Evolutionary conservation across 177 flowering plant genomes (phyloP), one percentile per base, ranked within the genome.

Genomic region (Vitis hybrid): DNA sequence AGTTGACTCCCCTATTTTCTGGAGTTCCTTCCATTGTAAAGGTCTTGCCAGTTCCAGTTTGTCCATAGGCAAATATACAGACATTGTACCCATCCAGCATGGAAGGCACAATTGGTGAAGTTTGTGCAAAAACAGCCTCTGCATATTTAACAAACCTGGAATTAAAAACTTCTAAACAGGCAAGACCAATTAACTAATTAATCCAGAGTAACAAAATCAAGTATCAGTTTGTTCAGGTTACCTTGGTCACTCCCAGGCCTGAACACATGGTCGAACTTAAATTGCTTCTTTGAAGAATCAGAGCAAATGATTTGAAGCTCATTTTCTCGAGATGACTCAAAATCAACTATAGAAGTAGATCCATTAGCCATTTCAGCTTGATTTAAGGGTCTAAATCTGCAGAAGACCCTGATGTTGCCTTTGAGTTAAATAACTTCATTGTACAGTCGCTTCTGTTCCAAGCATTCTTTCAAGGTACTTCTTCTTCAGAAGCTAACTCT

Each of bases 41-140:
- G 12, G 98, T 91, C 83, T 92, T 92, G 10, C 97, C 94, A 1
- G 97, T 92, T 48, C 96, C 96, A 58, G 98, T 93, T 85, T 93
- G 98, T 30, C 98, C 98, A 79, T 93, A 91, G 4, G 97, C 97
- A 78, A 91, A 91, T 55, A 91, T 91, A 74, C 97, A 91, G 52
- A 91, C 92, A 77, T 93, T 93, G 74, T 81, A 93, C 7, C 97
- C 97, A 75, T 91, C 98, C 82, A 93, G 64, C 57, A 91, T 97
- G 1, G 98, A 93, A 32, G 84, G 82, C 55, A 91, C 91, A 27
- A 90, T 72, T 14, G 97, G 92, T 18, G 82, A 79, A n/a, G 94
- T 89, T 75, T 91, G 87, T 8, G 81, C 81, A 79, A 93, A 93
- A 60, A 93, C 91, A 75, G 83, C 86, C 73, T 88, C 96, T 92